Percentiles rank a stretch among this genome's conserved stretches.
Evolutionary conservation across 2,329 filamentous ascomycete species (phyloP).

Genomic region (Neopestalotiopsis rosae): DNA sequence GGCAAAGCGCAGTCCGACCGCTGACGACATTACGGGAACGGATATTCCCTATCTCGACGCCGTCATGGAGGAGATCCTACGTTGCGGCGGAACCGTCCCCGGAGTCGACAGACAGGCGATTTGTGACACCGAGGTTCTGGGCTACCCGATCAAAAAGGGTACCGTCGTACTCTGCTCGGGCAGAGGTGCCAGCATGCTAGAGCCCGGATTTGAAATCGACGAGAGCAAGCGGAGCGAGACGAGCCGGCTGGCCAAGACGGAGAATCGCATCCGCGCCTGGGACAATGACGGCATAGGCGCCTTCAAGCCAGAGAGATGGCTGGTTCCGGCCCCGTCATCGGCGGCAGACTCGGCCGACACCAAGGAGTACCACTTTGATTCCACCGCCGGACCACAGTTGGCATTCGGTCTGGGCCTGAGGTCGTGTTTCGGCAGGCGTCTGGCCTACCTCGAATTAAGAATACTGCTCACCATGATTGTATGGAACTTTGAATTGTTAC

Average conservation of each 20-base stretch:
- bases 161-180: slow-evolving; percentile 20
- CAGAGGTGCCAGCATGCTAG: slow-evolving; percentile 24
- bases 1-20: slow-evolving; percentile 28
- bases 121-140: slow-evolving; percentile 32
- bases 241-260: slow-evolving; percentile 9
- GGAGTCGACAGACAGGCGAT: slow-evolving; percentile 30
- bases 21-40: slow-evolving; percentile 28
- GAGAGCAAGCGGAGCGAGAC: slow-evolving; percentile 20
- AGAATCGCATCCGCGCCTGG: slow-evolving; percentile 15
- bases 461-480: slow-evolving; percentile 26
- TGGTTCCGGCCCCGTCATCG: slow-evolving; percentile 4
- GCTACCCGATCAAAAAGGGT: slow-evolving; percentile 27
- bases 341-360: background rate
- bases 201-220: slow-evolving; percentile 19
- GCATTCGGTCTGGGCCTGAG: slow-evolving; percentile 33
- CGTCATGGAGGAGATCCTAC: slow-evolving; percentile 37
- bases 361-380: slow-evolving; percentile 20
- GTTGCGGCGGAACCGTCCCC: slow-evolving; percentile 29
- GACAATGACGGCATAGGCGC: slow-evolving; percentile 18
- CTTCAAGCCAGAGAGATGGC: slow-evolving; percentile 30
- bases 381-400: slow-evolving; percentile 29
- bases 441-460: slow-evolving; percentile 30
- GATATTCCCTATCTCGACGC: slow-evolving; percentile 38
- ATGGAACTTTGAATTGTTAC: slow-evolving; percentile 30
- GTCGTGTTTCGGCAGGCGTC: slow-evolving; percentile 31